Percentiles rank a stretch among this genome's conserved stretches.
Evolutionary conservation across 805 yeast genomes (phyloP).

Genomic region (Wickerhamiella vanderwaltii): DNA sequence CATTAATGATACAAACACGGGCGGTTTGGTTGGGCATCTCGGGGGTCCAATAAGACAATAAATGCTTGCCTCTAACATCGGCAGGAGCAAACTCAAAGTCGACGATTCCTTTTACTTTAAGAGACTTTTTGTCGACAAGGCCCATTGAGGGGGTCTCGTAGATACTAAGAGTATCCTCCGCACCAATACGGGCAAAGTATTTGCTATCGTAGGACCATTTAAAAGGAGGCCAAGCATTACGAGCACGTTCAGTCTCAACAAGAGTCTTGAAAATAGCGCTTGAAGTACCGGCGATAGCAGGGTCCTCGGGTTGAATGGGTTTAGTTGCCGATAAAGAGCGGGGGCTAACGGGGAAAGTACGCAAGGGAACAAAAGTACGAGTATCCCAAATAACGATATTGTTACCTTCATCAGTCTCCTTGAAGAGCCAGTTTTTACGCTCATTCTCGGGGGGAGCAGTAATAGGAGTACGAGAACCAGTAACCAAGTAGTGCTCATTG

Average conservation of each 20-base stretch:
- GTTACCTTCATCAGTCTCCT: conserved; percentile 82
- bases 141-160: conserved; percentile 73
- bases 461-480: conserved; percentile 80
- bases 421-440: conserved; percentile 64
- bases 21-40: conserved; percentile 88
- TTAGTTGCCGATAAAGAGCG: conserved; percentile 37
- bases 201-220: conserved; percentile 91
- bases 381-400: conserved; percentile 89
- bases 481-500: conserved; percentile 76
- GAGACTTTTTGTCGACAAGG: conserved; percentile 71
- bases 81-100: conserved; percentile 96
- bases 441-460: conserved; percentile 47
- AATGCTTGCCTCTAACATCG: conserved; percentile 51
- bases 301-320: conserved; percentile 22
- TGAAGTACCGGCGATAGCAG: conserved; percentile 12
- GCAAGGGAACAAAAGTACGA: conserved; percentile 64
- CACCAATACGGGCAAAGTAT: conserved; percentile 90
- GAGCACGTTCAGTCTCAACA: conserved; percentile 36
- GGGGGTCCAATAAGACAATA: conserved; percentile 94
- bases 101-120: conserved; percentile 70
- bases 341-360: conserved; percentile 69
- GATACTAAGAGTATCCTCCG: conserved; percentile 73
- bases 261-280: conserved; percentile 9
- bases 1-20: conserved; percentile 78
- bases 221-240: conserved; percentile 86